Base-by-base conservation (phyloP, 768 basidiomycete genomes). In the Lentinula raphanica region DNA sequence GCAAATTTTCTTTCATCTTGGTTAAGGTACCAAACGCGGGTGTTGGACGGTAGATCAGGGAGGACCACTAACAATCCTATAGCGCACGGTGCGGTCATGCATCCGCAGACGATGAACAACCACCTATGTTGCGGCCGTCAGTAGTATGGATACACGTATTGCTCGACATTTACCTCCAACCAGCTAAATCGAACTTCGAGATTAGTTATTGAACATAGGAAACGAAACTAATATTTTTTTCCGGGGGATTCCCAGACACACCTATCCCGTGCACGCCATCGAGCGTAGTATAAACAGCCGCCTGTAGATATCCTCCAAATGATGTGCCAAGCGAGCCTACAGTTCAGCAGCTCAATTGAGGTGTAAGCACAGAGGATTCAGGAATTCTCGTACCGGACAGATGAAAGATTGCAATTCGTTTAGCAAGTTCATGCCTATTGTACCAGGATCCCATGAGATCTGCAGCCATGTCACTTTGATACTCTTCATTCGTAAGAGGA, bases 391-490 rank as follows among this genome's bases (percentile, higher is more conserved):
- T 49, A 61, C 61, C 61, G 38, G 59, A 62, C 9, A 68, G 57
- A 60, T 68, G 67, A 48, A 68, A 68, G 25, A 68, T 66, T 3
- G 67, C 67, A 1, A 66, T 32, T 36, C 67, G 61, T 46, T 68
- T 68, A 1, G 65, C 67, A 45, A 68, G 51, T 54, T 67, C 66
- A 17, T 60, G 59, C 42, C 62, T 66, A 8, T 66, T 65, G 32
- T 65, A 67, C 67, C 67, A 68, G 23, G 64, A 65, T 5, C 65
- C 67, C 65, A 68, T 63, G 2, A 68, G 57, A 40, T 68, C 32
- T 57, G 28, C 25, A n/a, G n/a, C 19, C 32, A 27, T 27, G 32
- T 36, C n/a, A n/a, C n/a, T 17, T 25, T 21, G 5, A 28, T 4
- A 48, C 17, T 28, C 15, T 36, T 50, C 19, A 25, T 17, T 7